phyloP scores from a whole-genome alignment of 2,329 filamentous ascomycete species.

The Leptographium lundbergii region DNA sequence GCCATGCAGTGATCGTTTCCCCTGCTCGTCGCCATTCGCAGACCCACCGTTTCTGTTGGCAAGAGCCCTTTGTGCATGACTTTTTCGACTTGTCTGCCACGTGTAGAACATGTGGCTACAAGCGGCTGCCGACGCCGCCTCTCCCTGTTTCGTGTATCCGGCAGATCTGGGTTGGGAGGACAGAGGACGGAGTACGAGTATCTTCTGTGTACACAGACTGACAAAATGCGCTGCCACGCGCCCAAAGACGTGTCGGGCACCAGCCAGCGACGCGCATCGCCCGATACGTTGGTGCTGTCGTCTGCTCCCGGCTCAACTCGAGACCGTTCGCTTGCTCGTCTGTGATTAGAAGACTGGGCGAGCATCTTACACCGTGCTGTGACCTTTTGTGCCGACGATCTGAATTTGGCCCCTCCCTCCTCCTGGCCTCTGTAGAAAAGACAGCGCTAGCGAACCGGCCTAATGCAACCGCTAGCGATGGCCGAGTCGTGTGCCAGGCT shows the following conservation, averaged over 20 bases:
- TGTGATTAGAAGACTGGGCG: too few relatives aligned
- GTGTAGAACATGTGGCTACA: conserved; percentile 1
- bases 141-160: neutral
- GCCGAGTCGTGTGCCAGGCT: neutral
- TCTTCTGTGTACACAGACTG: too few relatives aligned
- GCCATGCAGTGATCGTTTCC: neutral
- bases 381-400: neutral
- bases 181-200: neutral
- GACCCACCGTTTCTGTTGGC: neutral
- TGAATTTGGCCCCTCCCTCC: neutral
- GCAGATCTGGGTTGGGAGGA: neutral
- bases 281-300: neutral
- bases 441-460: neutral
- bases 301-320: neutral
- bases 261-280: neutral
- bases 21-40: neutral
- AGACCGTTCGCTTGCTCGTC: too few relatives aligned
- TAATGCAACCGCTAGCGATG: neutral
- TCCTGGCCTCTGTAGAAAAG: neutral
- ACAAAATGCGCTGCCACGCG: neutral
- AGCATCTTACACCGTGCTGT: neutral
- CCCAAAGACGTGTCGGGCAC: neutral
- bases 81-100: conserved; percentile 1
- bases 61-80: neutral
- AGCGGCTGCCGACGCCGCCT: neutral